Percentiles rank a stretch among this genome's conserved stretches.
Evolutionary conservation across 1,284 basidiomycete genomes (phyloP).

Genomic region (Cystobasidium slooffiae): DNA sequence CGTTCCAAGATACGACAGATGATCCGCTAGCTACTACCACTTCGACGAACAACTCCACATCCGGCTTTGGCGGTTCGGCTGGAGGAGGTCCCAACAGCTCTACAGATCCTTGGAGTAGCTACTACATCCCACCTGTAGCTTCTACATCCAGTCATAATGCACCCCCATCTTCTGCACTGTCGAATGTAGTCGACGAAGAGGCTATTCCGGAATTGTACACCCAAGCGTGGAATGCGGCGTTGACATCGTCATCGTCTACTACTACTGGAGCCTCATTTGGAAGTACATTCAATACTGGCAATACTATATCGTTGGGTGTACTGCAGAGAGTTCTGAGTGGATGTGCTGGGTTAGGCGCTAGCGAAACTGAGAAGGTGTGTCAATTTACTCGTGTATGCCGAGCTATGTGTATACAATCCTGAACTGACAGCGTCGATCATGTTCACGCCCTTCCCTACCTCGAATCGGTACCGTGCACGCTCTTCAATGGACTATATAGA

Average conservation of each 20-base stretch:
- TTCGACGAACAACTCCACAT: not conserved
- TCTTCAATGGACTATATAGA: slow-evolving; percentile 7
- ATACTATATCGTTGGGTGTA: slow-evolving; percentile 16
- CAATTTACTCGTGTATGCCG: not conserved
- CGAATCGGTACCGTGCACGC: not conserved
- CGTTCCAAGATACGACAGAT: slow-evolving; percentile 17
- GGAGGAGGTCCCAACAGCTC: not conserved
- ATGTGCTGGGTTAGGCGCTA: slow-evolving; percentile 16
- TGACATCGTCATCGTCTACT: slow-evolving; percentile 10
- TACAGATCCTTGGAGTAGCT: slow-evolving; percentile 28
- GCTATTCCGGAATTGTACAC: slow-evolving; percentile 29
- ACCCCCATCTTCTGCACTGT: not conserved
- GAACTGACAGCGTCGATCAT: not conserved
- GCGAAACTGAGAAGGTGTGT: slow-evolving; percentile 37
- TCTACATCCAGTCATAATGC: not conserved
- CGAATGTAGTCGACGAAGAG: slow-evolving; percentile 20
- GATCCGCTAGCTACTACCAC: slow-evolving; percentile 20
- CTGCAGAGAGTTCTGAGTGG: slow-evolving; percentile 25
- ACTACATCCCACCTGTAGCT: slow-evolving; percentile 18
- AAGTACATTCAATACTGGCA: slow-evolving; percentile 1
- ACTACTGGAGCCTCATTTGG: not conserved
- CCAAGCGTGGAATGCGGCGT: slow-evolving; percentile 28
- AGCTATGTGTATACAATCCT: not conserved
- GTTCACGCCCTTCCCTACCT: not conserved
- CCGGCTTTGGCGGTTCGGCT: not conserved